These are phyloP conservation scores for Calonectria pauciramosa DNA, from an alignment of 2,329 filamentous ascomycete species.

Conservation along the genomic window DNA sequence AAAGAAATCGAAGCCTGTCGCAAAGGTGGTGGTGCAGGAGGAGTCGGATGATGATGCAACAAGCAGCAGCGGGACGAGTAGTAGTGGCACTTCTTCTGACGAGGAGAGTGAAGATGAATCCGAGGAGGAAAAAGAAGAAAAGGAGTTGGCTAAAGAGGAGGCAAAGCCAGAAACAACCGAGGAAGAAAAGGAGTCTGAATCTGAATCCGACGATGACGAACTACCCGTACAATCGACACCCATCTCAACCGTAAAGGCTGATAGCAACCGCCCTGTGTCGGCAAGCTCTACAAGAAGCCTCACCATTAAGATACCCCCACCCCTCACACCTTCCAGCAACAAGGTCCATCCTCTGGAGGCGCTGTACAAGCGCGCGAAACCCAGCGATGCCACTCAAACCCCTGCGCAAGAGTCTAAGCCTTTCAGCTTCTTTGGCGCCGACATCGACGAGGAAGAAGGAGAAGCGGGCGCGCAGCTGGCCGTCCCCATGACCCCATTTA, in stretches of 20 bases:
- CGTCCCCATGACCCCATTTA: constrained; percentile 85
- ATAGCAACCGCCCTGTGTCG: constrained; percentile 60
- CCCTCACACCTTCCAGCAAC: constrained; percentile 60
- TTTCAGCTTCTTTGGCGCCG: constrained; percentile 83
- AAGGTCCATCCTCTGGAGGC: constrained; percentile 89
- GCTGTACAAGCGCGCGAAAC: constrained; percentile 83
- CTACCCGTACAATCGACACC: constrained; percentile 37
- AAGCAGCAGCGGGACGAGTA: constrained; percentile 50
- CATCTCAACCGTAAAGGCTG: constrained; percentile 44
- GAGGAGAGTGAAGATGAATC: constrained; percentile 49
- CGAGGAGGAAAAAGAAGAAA: constrained; percentile 20
- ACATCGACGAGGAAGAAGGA: constrained; percentile 60
- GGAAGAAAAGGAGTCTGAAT: constrained; percentile 32
- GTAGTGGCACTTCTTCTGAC: constrained; percentile 53
- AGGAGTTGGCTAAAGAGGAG: constrained; percentile 6
- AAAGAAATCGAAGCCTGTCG: constrained; percentile 35
- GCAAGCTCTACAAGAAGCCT: constrained; percentile 65
- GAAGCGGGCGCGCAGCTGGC: constrained; percentile 33
- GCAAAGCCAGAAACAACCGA: constrained; percentile 28
- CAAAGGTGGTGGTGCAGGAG: constrained; percentile 32
- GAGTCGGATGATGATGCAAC: constrained; percentile 48
- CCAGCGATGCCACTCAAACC: constrained; percentile 52
- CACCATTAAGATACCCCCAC: constrained; percentile 68
- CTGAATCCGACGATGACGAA: constrained; percentile 32
- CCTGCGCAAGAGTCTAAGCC: constrained; percentile 61